Base-by-base conservation (phyloP, 2,329 filamentous ascomycete genomes). In the Fusarium phyllophilum region DNA sequence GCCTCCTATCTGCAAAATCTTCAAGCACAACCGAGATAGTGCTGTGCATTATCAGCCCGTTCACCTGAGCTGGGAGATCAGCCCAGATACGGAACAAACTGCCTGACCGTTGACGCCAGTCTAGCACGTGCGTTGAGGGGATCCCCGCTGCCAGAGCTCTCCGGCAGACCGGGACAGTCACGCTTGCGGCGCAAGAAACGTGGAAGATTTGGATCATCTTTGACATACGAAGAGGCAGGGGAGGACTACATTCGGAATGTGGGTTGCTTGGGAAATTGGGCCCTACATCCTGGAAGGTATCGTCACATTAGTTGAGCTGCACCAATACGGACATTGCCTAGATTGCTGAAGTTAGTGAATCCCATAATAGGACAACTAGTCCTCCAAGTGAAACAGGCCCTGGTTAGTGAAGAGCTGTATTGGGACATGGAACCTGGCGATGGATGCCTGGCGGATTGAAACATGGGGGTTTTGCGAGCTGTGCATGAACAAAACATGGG, bases 311-410 rank as follows among this genome's bases (percentile, higher is more conserved):
- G 20, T 39, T 24, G 14, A 39, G 31, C 42, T 41, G 10, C 26
- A 29, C 31, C 31, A 22, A 36, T 24, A 17, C 26, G 36, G 13
- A 42, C 39, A 11, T 20, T 8, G 10, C 9, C 13, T 26, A 22
- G 24, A 14, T 15, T 17, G 17, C 15, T 18, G 15, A 17, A 24
- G 17, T 14, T 17, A 18, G 6, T 8, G 22, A 17, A 38, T 22
- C 22, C 42, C 42, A 9, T 20, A 46, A 36, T 20, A 33, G 48
- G 42, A 20, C 18, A 13, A 14, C 29, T 13, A 42, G 3, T 26
- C 24, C 17, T 41, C 1, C 26, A n/a, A 11, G 20, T 71, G 68
- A 62, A 71, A 71, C 62, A 36, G 11, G 12, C 67, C 67, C 67
- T 36, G 41, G 55, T 24, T n/a, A 12, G 41, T 58, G 41, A 48